Conservation (phyloP, 2,329 filamentous ascomycete genomes). For the Pezicula radicicola region DNA sequence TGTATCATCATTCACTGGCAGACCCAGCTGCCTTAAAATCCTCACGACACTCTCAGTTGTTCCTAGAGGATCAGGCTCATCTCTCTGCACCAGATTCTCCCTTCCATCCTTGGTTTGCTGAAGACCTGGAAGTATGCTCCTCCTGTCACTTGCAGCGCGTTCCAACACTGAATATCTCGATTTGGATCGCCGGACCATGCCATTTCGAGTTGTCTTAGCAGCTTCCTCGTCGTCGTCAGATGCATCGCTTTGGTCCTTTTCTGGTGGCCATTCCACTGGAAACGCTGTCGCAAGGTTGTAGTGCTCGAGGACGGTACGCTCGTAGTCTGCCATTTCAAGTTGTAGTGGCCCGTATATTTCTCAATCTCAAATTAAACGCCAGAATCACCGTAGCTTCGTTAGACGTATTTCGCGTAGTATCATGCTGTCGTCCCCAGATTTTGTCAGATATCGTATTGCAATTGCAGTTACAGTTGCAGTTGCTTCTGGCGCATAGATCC, state of each 20-base stretch:
- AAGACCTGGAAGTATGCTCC: slow-evolving; percentile 61
- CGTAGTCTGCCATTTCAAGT: slow-evolving; percentile 61
- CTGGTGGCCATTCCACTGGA: slow-evolving; percentile 81
- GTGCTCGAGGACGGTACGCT: slow-evolving; percentile 78
- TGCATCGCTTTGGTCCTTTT: slow-evolving; percentile 70
- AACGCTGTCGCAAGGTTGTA: slow-evolving; percentile 80
- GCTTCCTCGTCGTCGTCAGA: slow-evolving; percentile 51
- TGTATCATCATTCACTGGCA: slow-evolving; percentile 81
- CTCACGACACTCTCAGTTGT: slow-evolving; percentile 81
- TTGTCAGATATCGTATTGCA: no score
- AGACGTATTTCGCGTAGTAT: neutral
- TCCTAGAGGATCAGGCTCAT: slow-evolving; percentile 92
- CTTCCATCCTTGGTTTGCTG: slow-evolving; percentile 66
- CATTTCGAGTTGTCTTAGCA: slow-evolving; percentile 34
- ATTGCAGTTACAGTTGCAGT: no score
- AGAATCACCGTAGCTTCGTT: no score
- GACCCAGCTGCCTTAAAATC: slow-evolving; percentile 70
- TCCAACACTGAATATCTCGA: slow-evolving; percentile 85
- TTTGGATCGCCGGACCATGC: slow-evolving; percentile 57
- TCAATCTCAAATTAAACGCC: neutral
- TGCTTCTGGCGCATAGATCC: no score
- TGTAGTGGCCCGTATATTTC: neutral
- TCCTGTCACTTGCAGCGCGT: slow-evolving; percentile 65
- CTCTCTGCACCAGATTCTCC: slow-evolving; percentile 79
- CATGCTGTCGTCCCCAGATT: neutral